Percentiles rank a stretch among this genome's conserved stretches.
These are phyloP conservation scores for Botrytis fragariae DNA, from an alignment of 2,329 filamentous ascomycete species.

Conservation along the genomic window DNA sequence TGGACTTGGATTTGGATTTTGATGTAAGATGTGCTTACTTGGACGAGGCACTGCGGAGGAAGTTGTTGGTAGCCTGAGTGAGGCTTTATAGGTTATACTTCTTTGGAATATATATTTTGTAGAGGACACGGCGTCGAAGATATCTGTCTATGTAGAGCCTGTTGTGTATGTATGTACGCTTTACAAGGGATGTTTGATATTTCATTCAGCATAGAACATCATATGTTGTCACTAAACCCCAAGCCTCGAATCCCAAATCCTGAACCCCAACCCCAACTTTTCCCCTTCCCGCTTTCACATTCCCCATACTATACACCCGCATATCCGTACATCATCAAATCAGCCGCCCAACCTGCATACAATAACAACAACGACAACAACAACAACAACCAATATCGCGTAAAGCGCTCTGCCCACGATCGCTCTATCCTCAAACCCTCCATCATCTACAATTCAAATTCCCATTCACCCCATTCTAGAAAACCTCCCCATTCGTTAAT, in stretches of 20 bases:
- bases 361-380: neutral
- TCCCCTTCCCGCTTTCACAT: neutral
- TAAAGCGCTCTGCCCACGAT: neutral
- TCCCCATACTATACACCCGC: neutral
- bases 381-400: neutral
- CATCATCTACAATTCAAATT: neutral
- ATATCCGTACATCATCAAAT: neutral
- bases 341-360: neutral
- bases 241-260: neutral
- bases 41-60: neutral
- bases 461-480: neutral
- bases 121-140: neutral
- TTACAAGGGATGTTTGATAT: neutral
- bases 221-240: neutral
- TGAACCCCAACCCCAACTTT: neutral
- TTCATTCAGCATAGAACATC: neutral
- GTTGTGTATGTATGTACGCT: neutral
- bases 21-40: neutral
- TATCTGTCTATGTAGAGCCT: neutral
- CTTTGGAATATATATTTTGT: neutral
- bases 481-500: neutral
- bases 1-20: neutral
- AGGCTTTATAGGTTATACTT: neutral
- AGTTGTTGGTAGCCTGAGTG: neutral
- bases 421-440: no score